Evolutionary conservation across 1,284 basidiomycete genomes (phyloP), one percentile per base, ranked within the genome.

Genomic region (Cystobasidium slooffiae): DNA sequence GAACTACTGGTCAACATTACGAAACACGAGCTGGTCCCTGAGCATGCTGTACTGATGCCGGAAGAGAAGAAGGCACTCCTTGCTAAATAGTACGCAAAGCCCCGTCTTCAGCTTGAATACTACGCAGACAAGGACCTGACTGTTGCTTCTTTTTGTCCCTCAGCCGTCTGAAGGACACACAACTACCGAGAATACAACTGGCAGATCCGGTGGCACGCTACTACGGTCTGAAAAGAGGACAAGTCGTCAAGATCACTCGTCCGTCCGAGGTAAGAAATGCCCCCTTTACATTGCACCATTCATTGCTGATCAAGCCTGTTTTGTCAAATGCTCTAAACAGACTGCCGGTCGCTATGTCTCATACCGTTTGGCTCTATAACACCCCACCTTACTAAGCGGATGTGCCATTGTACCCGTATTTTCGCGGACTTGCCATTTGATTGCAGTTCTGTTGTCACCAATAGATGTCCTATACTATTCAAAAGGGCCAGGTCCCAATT

Each of bases 1-100:
- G 94, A 97, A 83, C 85, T 99, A 55, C 87, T 99, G 4, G 97
- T 99, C 77, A 99, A 99, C 84, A 99, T 99, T 79, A 96, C 94
- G 18, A 83, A 84, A 44, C 97, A 99, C 81, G 92, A 92, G 52
- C 87, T 99, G 46, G 97, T 99, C 4, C 97, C 97, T 58, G 89
- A 88, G 78, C 97, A 99, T 82, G 90, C 95, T 78, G 90, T 99
- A 73, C 87, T 99, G 78, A 88, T 88, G 9, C 84, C 87, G 22
- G 91, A 93, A 77, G 91, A 97, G 83, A 99, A 99, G 85, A 89
- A 88, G 80, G 85, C 88, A 12, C 84, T 99, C 68, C 85, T 99
- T 75, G 89, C 91, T 82, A 91, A 91, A 87, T 99, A 99, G 95
- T 97, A 80, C 80, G 94, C 52, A 49, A 69, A n/a, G 14, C 16